Evolutionary conservation across 176 grass and related monocot genomes (phyloP), one percentile per base, ranked within the genome.

Genomic region (Carex kokanica): DNA sequence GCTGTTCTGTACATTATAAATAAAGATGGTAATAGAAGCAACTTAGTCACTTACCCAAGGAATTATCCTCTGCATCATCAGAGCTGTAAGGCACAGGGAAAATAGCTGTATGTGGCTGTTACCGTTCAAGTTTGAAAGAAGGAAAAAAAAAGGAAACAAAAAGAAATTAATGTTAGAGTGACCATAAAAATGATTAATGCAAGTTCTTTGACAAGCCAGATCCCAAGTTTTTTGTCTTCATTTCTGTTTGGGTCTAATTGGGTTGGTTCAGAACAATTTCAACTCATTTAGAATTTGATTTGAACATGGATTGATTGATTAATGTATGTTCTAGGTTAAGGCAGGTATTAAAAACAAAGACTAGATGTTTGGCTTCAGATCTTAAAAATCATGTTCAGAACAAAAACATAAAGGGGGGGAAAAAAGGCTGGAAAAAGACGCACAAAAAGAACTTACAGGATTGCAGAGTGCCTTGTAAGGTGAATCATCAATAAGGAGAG

Each of bases 391-490:
- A 15, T 7, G 27, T 66, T 66, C 14, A 78, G 16, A 78, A 17
- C 1, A 2, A 78, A 29, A 78, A 78, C 21, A 24, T 24, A n/a
- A 43, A 43, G 18, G 15, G n/a, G 16, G 18, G 15, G 15, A 81
- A 65, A 16, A 60, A 32, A 79, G 27, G 21, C 23, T 20, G 27
- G 34, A 75, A 54, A 57, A 8, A 21, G 40, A 43, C 40, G 3
- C 15, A 64, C 0, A 81, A 45, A 41, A 62, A 62, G 1, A 64
- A 17, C 38, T 65, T 82, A 82, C 79, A 64, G 79, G 79, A 66
- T 82, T 82, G 38, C 59, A 82, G 11, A 82, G 60, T 40, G 79
- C 79, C 66, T 82, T 82, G 61, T 82, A 82, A 66, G 79, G 79
- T n/a, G 79, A 82, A 66, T 82, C 79, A 65, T 82, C 79, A 21